Evolutionary conservation across 2,329 filamentous ascomycete genomes (phyloP), one percentile per base, ranked within the genome.

Genomic region (Claviceps arundinis): DNA sequence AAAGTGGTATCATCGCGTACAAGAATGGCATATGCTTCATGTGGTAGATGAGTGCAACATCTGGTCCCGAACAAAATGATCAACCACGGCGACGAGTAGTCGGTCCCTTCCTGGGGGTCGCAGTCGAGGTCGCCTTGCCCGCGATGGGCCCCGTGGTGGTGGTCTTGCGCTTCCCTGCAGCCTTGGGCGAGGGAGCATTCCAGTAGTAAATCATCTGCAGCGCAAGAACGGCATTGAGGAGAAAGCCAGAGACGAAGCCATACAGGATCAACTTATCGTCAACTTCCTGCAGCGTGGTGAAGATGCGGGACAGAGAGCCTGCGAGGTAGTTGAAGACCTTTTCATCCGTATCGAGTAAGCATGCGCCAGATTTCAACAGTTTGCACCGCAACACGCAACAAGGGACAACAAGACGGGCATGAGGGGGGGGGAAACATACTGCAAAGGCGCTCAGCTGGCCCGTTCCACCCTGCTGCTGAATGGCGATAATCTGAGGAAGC

Each of bases 311-410:
- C 54, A 97, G 80, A 44, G 89, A 95, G 41, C 94, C 93, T 60
- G 84, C 76, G 62, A 98, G 87, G 71, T 95, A 98, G 76, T 96
- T 97, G 79, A 98, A 95, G 60, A 98, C 89, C 90, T 96, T 1
- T 5, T 41, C 22, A 8, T 9, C 37, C 13, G n/a, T 16, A 7
- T 3, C 17, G n/a, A 22, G 14, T 17, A 2, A 22, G 17, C 14
- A 34, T 34, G 30, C 9, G 30, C 30, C 30, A 34, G 9, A 11
- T 11, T 34, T 34, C 30, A 11, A 11, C 9, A 34, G 30, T 34
- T 34, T 34, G 30, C 9, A 34, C 11, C 30, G 30, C 30, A 34
- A 34, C 9, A 34, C 30, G 30, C 30, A 34, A 34, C 9, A 34
- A 34, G 30, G 9, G 30, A 11, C 9, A 34, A 11, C 30, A 11